Base-by-base conservation (phyloP, 2,329 filamentous ascomycete genomes). In the Pyrenophora graminea region DNA sequence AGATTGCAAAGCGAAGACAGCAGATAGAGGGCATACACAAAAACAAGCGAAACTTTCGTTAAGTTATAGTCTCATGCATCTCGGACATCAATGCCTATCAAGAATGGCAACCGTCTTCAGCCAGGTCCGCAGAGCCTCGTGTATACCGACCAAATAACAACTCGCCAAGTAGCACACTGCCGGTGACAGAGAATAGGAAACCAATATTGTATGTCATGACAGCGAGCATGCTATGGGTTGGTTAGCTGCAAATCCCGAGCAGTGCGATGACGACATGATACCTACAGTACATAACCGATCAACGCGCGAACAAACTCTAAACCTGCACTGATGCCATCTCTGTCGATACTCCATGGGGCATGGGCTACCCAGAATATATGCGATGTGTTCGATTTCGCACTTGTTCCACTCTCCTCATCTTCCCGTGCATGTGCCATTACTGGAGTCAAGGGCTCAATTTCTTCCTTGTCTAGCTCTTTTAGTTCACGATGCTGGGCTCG, bases 171-270 rank as follows among this genome's bases (percentile, higher is more conserved):
- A 69, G 47, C 6, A 69, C 63, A 39, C 68, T 67, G 6, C 65
- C 64, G 1, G 63, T 61, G 1, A 71, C 64, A 3, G 67, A 64
- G 21, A 69, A 66, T 5, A 70, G 53, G 23, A 71, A 63, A 2
- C 66, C 66, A 1, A 67, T 58, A 31, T 70, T 70, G 45, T 67
- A 69, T 9, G 68, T 65, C 67, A 69, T 71, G 0, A 69, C 65
- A 2, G 66, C 66, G 7, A 69, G 48, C 67, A 71, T 71, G 2
- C 66, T 69, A 33, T 3, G 2, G 15, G 0, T 5, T 9, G 5
- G 15, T 59, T 25, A 59, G 47, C 42, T 17, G 19, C 39, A 7
- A 13, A 1, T 18, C 3, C 13, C 6, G 10, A 25, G 15, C 1
- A 13, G 19, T 27, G 36, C 10, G 15, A 12, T 15, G n/a, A 41